phyloP scores from a whole-genome alignment of 805 yeast genomes.

The Candida awuae region DNA sequence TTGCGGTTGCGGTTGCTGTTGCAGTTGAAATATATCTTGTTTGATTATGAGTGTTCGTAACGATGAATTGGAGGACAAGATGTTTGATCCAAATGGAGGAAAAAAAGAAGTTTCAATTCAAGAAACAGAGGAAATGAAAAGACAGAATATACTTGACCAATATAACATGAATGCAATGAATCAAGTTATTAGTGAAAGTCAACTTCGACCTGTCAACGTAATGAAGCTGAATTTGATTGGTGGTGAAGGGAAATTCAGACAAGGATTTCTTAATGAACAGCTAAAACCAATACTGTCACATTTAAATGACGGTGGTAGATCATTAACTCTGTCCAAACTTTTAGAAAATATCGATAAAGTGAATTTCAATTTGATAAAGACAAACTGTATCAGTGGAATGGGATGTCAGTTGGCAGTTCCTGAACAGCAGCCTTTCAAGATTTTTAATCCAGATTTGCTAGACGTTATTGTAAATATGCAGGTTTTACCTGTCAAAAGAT shows the following conservation, averaged over 20 bases:
- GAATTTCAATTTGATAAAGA: constrained; percentile 35
- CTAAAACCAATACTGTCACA: constrained; percentile 35
- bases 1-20: constrained; percentile 1
- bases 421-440: constrained; percentile 13
- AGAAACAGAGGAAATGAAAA: constrained; percentile 4
- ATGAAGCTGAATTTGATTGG: constrained; percentile 42
- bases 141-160: constrained; percentile 7
- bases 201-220: constrained; percentile 36
- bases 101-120: not conserved
- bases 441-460: constrained; percentile 18
- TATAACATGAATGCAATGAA: constrained; percentile 10
- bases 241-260: constrained; percentile 35
- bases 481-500: constrained; percentile 54
- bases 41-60: not conserved
- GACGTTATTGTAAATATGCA: constrained; percentile 24
- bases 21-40: no score
- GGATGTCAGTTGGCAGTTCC: constrained; percentile 27
- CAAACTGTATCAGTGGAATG: constrained; percentile 38
- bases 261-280: constrained; percentile 38
- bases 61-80: constrained; percentile 1
- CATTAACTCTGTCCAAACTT: constrained; percentile 33
- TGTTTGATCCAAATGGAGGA: constrained; percentile 2
- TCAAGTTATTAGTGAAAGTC: constrained; percentile 22
- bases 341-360: constrained; percentile 36
- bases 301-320: constrained; percentile 18